Base-by-base conservation (phyloP, 805 yeast genomes). In the Komagataella kurtzmanii region DNA sequence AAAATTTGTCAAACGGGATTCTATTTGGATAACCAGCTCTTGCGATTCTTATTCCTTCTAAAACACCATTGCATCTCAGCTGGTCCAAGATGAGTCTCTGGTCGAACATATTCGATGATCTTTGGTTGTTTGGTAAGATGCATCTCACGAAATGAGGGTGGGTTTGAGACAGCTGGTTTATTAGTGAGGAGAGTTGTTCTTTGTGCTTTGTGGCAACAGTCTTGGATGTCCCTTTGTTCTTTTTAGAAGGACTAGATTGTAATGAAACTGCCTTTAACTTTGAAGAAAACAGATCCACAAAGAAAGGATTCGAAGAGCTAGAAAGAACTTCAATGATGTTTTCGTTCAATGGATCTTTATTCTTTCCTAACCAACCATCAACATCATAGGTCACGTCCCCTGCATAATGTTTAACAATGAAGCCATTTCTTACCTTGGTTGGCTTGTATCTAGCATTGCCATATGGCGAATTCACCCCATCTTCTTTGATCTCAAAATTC, bases 101-200 rank as follows among this genome's bases (percentile, higher is more conserved):
- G 59, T 88, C 88, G 59, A 93, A 85, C 44, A 72, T 69, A 46
- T 77, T 78, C 0, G 97, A 80, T 50, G 73, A 73, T 62, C 91
- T 90, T 47, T 76, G 71, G 54, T 79, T 78, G 62, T 93, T 93
- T 6, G 99, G 99, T 48, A 93, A 71, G 48, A 93, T 93, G 65
- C 99, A 93, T 58, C 99, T 79, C 21, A 93, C 97, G 63, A 93
- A 93, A 64, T 93, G 98, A 2, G 99, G 99, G 61, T 87, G 89
- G 0, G 99, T 93, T 10, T 79, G 69, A 2, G 79, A 72, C 18
- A 93, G 69, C 56, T 88, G 91, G 4, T 72, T 72, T 82, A 93
- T 80, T 50, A 93, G 71, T 30, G 77, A 75, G 18, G 66, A 68
- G 44, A 91, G 74, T 64, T 93, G 98, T 56, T 87, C 93, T 59